Evolutionary conservation across 2,329 filamentous ascomycete genomes (phyloP), one percentile per base, ranked within the genome.

Genomic region (Fusarium begoniae): DNA sequence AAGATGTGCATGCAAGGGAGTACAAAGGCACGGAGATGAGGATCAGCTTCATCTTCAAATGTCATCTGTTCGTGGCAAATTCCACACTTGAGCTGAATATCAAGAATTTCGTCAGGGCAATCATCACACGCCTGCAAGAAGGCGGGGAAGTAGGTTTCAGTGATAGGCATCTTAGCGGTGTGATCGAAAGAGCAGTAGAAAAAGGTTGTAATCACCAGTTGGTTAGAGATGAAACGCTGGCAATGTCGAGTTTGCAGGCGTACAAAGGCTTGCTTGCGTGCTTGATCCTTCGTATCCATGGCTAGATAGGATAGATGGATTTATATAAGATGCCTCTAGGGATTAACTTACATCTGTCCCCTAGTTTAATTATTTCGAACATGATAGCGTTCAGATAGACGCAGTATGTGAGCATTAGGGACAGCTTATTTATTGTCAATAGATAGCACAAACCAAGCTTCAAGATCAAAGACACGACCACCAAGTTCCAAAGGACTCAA

Each of bases 61-160:
- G 20, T 8, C 24, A 54, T 54, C 10, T n/a, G 24, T 38, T 54
- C 35, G 15, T 26, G 35, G 32, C 51, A 54, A 12, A 40, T 54
- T 13, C 35, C 51, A n/a, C 51, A 40, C 7, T 8, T 40, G 20
- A 54, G 24, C 12, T 54, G 24, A 14, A 40, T 37, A 26, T 28
- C 24, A 5, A 22, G 2, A 22, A 14, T 2, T 6, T 37, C 32
- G 11, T 8, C 12, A 5, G 20, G 24, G 9, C 3, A 15, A 6
- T 26, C 24, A 3, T 26, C 35, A 5, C 24, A 54, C 1, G 51
- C 51, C 8, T 40, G 14, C 5, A 54, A 28, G 5, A 54, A 13
- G 2, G 51, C 24, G 0, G 51, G 35, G 35, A 54, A 54, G 51
- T n/a, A 54, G 14, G 51, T 54, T 28, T 22, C 24, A 0, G 51